Conservation (phyloP, 2,329 filamentous ascomycete genomes). For the Fusarium sp. region DNA sequence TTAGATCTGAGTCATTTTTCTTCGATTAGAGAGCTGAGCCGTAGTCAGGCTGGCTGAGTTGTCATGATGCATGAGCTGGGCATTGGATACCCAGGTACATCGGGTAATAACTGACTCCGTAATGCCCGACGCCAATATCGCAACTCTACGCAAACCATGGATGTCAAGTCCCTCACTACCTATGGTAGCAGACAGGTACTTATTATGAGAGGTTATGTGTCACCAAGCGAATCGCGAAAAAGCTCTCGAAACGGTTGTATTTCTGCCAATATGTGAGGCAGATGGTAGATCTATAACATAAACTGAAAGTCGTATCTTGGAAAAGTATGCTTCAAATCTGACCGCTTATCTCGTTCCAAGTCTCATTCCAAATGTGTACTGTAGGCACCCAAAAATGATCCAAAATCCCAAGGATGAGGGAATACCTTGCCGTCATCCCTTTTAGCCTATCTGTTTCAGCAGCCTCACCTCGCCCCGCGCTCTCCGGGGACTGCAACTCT, state of each 20-base stretch:
- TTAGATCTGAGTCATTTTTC: slow-evolving; percentile 2
- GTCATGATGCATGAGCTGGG: slow-evolving; percentile 16
- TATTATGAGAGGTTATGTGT: neutral
- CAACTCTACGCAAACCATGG: neutral
- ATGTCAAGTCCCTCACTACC: too few species aligned
- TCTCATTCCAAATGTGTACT: neutral
- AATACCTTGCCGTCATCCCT: slow-evolving; percentile 23
- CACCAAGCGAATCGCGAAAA: neutral
- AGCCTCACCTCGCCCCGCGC: slow-evolving; percentile 38
- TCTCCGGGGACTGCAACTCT: slow-evolving; percentile 39
- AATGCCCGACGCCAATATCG: neutral
- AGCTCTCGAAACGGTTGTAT: slow-evolving; percentile 4
- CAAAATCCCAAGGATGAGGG: slow-evolving; percentile 21
- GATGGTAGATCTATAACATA: slow-evolving; percentile 1
- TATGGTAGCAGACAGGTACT: too few species aligned
- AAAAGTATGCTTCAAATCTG: neutral
- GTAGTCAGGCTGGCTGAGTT: slow-evolving; percentile 9
- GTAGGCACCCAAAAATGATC: slow-evolving; percentile 1
- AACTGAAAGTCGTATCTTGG: neutral
- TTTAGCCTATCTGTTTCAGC: slow-evolving; percentile 39
- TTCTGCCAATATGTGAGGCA: slow-evolving; percentile 7
- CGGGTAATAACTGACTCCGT: neutral
- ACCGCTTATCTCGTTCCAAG: slow-evolving; percentile 3
- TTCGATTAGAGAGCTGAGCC: slow-evolving; percentile 12
- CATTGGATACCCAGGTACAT: neutral